A percentile compares a stretch with the other conserved stretches of the same genome.
phyloP scores from a whole-genome alignment of 2,329 filamentous ascomycete genomes.

The Davidsoniella eucalypti region DNA sequence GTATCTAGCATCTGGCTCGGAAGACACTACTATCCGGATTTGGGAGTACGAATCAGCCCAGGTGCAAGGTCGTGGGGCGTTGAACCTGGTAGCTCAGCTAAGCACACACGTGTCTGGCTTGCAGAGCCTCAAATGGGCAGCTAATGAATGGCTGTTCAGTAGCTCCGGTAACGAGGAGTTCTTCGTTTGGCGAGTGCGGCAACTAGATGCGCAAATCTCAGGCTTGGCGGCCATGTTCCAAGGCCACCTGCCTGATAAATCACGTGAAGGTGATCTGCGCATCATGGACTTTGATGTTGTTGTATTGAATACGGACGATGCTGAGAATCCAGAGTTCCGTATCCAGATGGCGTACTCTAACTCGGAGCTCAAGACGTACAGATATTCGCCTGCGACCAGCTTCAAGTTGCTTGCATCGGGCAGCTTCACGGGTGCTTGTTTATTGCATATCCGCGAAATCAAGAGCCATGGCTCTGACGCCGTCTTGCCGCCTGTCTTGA shows the following conservation, averaged over 20 bases:
- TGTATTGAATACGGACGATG: slow-evolving; percentile 15
- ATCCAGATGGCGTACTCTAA: slow-evolving; percentile 71
- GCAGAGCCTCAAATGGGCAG: slow-evolving; percentile 63
- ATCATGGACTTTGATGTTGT: slow-evolving; percentile 62
- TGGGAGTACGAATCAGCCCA: slow-evolving; percentile 31
- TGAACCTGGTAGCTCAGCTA: slow-evolving; percentile 44
- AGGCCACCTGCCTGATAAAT: slow-evolving; percentile 34
- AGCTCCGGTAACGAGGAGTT: slow-evolving; percentile 82
- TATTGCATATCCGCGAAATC: slow-evolving; percentile 47
- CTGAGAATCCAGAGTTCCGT: slow-evolving; percentile 26
- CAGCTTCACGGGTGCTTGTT: slow-evolving; percentile 54
- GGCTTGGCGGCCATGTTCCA: slow-evolving; percentile 42
- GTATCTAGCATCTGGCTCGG: slow-evolving; percentile 50
- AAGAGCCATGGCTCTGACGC: slow-evolving; percentile 8
- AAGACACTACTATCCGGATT: slow-evolving; percentile 58
- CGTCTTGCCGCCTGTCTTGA: slow-evolving; percentile 29
- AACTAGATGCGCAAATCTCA: slow-evolving; percentile 31
- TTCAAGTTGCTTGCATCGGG: slow-evolving; percentile 37
- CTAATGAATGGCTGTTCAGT: slow-evolving; percentile 59
- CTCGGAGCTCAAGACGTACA: slow-evolving; percentile 52
- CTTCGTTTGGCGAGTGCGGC: slow-evolving; percentile 58
- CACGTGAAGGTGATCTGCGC: slow-evolving; percentile 47
- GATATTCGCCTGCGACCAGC: slow-evolving; percentile 25
- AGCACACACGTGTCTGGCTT: slow-evolving; percentile 71
- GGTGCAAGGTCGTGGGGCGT: slow-evolving; percentile 13